These are phyloP conservation scores for Diaporthe nobilis DNA, from an alignment of 2,329 filamentous ascomycete species.

Conservation along the genomic window DNA sequence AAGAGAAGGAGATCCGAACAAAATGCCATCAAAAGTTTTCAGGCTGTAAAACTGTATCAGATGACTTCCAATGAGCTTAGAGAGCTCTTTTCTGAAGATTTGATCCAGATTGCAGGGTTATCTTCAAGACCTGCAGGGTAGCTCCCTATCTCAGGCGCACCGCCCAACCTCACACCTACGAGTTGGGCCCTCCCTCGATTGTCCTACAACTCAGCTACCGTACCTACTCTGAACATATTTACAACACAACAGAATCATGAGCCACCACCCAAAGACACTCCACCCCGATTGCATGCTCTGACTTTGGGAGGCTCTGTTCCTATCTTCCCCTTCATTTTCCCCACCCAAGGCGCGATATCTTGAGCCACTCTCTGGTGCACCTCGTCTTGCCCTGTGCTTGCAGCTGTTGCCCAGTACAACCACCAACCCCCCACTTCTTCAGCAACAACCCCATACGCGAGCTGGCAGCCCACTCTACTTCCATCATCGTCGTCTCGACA, in stretches of 20 bases:
- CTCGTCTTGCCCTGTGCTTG: neutral
- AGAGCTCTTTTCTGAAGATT: neutral
- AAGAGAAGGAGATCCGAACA: no score
- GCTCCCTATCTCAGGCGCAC: neutral
- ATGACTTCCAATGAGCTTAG: neutral
- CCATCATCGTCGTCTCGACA: neutral
- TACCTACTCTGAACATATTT: no score
- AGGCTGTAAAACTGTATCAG: neutral
- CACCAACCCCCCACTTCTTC: constrained; percentile 1
- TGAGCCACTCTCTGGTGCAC: neutral
- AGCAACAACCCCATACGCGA: neutral
- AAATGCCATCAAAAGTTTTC: neutral
- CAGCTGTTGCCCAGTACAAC: constrained; percentile 27
- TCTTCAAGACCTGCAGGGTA: neutral
- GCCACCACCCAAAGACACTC: neutral
- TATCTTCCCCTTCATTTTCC: neutral
- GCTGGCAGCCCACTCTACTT: neutral
- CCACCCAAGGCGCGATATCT: neutral
- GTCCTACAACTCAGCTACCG: neutral
- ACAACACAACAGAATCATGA: neutral
- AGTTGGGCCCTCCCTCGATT: neutral
- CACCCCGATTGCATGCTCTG: neutral
- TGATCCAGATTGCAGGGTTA: neutral
- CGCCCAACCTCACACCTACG: neutral
- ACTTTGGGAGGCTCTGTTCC: neutral